Conservation (phyloP, 2,329 filamentous ascomycete species). For the Pyricularia sp. region DNA sequence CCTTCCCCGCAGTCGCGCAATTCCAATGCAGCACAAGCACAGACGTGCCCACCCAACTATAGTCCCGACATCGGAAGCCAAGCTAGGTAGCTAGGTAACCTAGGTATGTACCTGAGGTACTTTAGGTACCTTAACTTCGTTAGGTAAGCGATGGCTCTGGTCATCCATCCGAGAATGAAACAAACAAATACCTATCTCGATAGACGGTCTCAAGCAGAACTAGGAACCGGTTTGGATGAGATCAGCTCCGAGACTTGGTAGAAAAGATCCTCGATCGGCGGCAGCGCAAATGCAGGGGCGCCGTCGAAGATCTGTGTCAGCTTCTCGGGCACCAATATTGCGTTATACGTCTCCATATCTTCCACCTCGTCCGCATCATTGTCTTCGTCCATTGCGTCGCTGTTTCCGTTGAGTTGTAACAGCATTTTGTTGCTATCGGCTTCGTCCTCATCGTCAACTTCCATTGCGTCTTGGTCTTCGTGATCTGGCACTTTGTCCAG, state of each 20-base stretch:
- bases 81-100: too few species aligned
- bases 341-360: constrained; percentile 35
- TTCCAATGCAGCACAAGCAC: not conserved
- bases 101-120: not conserved
- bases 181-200: not conserved
- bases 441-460: constrained; percentile 26
- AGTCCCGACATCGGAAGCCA: constrained; percentile 4
- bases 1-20: constrained; percentile 2
- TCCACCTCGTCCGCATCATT: constrained; percentile 18
- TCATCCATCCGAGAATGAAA: not conserved
- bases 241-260: constrained; percentile 60
- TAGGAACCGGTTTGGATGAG: constrained; percentile 40
- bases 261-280: constrained; percentile 67
- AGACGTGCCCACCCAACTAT: not conserved
- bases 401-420: constrained; percentile 23
- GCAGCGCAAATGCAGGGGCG: constrained; percentile 58
- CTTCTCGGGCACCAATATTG: constrained; percentile 58
- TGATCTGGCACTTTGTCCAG: constrained; percentile 23
- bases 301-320: constrained; percentile 62
- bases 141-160: not conserved
- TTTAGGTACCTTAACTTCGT: too few species aligned
- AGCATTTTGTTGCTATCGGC: constrained; percentile 32
- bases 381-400: constrained; percentile 24
- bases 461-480: constrained; percentile 13
- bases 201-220: constrained; percentile 10